phyloP scores from a whole-genome alignment of 2,329 filamentous ascomycete genomes.

The Aspergillus floridensis region DNA sequence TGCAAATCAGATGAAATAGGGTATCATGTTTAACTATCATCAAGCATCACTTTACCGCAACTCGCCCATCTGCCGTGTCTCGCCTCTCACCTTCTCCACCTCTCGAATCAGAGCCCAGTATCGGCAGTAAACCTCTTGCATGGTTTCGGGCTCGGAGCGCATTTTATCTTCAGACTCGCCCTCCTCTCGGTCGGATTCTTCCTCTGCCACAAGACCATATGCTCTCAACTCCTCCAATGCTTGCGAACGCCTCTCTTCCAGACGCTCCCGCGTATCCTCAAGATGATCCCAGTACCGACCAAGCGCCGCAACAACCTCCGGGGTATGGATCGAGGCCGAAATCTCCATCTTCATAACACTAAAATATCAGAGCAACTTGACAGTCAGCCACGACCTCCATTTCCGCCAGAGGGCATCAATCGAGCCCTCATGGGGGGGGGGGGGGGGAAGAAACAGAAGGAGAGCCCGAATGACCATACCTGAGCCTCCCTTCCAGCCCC shows the following conservation, averaged over 20 bases:
- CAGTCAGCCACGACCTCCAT: not conserved
- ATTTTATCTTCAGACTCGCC: not conserved
- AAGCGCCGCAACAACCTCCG: conserved; percentile 36
- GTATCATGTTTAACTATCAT: conserved; percentile 11
- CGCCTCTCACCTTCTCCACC: conserved; percentile 27
- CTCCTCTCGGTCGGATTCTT: not conserved
- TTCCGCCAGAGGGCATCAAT: not conserved
- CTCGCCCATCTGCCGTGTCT: conserved; percentile 14
- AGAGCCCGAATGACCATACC: too few relatives aligned
- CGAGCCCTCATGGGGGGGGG: not conserved
- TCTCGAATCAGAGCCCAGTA: conserved; percentile 40
- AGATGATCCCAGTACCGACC: conserved; percentile 35
- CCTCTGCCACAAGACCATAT: conserved; percentile 34
- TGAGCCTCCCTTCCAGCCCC: too few relatives aligned
- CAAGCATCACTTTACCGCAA: conserved; percentile 18
- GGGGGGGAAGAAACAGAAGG: too few relatives aligned
- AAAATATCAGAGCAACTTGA: not conserved
- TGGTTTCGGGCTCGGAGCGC: conserved; percentile 22
- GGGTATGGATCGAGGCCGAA: conserved; percentile 38
- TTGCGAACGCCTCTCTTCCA: conserved; percentile 31
- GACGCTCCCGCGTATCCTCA: conserved; percentile 22
- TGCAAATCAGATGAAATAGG: not conserved
- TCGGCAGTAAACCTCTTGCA: conserved; percentile 38
- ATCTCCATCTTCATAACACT: conserved; percentile 40
- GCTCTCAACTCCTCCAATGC: conserved; percentile 33